Evolutionary conservation across 257 asterid species (phyloP).

Genomic region (Knoxia roxburghii): DNA sequence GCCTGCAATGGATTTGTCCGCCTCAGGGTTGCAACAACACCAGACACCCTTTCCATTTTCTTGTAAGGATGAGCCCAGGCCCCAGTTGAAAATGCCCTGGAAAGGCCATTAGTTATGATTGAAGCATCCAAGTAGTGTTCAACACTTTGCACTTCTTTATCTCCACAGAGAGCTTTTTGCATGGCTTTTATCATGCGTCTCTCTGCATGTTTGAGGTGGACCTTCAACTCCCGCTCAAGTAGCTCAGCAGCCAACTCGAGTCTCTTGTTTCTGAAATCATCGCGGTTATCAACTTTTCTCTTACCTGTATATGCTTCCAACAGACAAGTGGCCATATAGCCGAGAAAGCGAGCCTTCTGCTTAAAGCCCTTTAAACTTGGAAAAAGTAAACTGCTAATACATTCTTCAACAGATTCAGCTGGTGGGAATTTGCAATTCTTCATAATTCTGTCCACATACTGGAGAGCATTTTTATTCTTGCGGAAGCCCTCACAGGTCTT

Average conservation of each 20-base stretch:
- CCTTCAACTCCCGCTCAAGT: constrained; percentile 68
- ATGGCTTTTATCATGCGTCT: constrained; percentile 66
- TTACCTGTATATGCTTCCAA: constrained; percentile 67
- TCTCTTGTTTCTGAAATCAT: constrained; percentile 85
- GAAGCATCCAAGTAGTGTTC: constrained; percentile 81
- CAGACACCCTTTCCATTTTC: constrained; percentile 80
- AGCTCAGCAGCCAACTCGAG: constrained; percentile 85
- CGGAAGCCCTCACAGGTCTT: constrained; percentile 52
- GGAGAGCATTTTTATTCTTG: constrained; percentile 38
- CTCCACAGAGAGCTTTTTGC: constrained; percentile 71
- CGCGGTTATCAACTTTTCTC: constrained; percentile 74
- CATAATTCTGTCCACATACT: constrained; percentile 37
- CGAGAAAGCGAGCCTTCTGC: constrained; percentile 75
- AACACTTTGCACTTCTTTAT: constrained; percentile 45
- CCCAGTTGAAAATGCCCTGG: constrained; percentile 93
- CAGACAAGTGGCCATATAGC: constrained; percentile 79
- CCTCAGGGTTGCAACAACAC: constrained; percentile 84
- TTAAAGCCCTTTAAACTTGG: constrained; percentile 46
- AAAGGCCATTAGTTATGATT: constrained; percentile 76
- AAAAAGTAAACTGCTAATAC: constrained; percentile 48
- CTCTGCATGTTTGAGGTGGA: constrained; percentile 76
- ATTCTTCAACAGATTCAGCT: constrained; percentile 62
- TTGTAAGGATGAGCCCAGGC: constrained; percentile 87
- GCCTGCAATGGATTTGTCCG: constrained; percentile 90
- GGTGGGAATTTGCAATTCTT: constrained; percentile 60